A percentile compares a stretch with the other conserved stretches of the same genome.
Conservation (phyloP, 495 filamentous ascomycete genomes). For the Trichoderma orchidacearum region DNA sequence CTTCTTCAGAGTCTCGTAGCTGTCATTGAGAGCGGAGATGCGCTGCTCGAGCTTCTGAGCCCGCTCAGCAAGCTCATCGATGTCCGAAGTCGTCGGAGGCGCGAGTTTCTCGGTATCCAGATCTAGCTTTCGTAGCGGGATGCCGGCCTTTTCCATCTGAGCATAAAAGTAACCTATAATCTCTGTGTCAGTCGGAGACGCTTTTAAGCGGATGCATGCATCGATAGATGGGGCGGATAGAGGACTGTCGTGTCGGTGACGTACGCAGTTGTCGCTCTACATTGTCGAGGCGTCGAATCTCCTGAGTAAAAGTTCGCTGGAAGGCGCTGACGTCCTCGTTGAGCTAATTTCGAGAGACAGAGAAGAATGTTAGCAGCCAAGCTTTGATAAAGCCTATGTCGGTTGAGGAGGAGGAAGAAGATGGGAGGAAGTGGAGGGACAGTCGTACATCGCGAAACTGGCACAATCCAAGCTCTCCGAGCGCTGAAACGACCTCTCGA, state of each 20-base stretch:
- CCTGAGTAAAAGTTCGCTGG: slow-evolving; percentile 92
- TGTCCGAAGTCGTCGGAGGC: slow-evolving; percentile 79
- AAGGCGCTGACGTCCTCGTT: slow-evolving; percentile 89
- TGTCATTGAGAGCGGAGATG: slow-evolving; percentile 83
- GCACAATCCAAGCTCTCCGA: slow-evolving; percentile 89
- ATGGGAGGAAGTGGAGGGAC: neutral
- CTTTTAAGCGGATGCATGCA: neutral
- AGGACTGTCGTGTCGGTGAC: slow-evolving; percentile 12
- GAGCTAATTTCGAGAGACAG: slow-evolving; percentile 39
- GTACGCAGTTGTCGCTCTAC: slow-evolving; percentile 92
- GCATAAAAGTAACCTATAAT: slow-evolving; percentile 69
- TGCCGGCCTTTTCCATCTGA: slow-evolving; percentile 86
- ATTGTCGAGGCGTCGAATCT: slow-evolving; percentile 94
- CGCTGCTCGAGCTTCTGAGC: slow-evolving; percentile 85
- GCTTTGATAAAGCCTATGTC: neutral
- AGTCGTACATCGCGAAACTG: slow-evolving; percentile 87
- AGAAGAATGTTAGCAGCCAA: neutral
- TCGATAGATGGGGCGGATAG: neutral
- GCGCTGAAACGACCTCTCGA: slow-evolving; percentile 88
- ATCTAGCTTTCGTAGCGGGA: slow-evolving; percentile 69
- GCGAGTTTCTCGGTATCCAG: slow-evolving; percentile 76
- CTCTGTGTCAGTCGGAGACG: neutral
- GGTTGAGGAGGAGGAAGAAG: neutral
- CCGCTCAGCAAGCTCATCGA: slow-evolving; percentile 87
- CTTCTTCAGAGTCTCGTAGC: slow-evolving; percentile 96